A percentile compares a stretch with the other conserved stretches of the same genome.
These are phyloP conservation scores for Manihot esculenta DNA, from an alignment of 441 rosid genomes.

Conservation along the genomic window DNA sequence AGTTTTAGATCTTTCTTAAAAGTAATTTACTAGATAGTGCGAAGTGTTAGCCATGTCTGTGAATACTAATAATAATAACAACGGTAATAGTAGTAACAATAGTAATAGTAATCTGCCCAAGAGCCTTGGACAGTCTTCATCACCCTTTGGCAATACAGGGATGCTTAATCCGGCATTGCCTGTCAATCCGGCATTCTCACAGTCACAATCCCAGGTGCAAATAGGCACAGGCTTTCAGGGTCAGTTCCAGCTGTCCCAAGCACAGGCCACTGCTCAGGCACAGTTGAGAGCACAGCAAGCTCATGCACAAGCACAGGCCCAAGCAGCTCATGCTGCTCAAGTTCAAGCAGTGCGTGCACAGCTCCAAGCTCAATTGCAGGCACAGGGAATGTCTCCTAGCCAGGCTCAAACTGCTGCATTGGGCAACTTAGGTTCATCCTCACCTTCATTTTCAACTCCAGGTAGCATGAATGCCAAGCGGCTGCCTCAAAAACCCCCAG, in stretches of 20 bases:
- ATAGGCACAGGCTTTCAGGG: conserved; percentile 60
- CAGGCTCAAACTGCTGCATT: conserved; percentile 62
- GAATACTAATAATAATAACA: conserved; percentile 56
- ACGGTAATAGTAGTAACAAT: conserved; percentile 27
- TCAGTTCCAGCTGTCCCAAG: conserved; percentile 78
- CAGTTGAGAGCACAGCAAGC: conserved; percentile 48
- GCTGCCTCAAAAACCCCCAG: conserved; percentile 65
- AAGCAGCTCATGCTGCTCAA: conserved; percentile 42
- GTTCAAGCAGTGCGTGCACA: conserved; percentile 70
- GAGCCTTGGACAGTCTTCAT: conserved; percentile 58
- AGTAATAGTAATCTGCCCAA: conserved; percentile 51
- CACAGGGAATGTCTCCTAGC: conserved; percentile 64
- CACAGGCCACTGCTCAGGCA: conserved; percentile 69
- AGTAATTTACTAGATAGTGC: conserved; percentile 11
- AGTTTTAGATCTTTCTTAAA: background rate
- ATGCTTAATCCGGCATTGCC: conserved; percentile 54
- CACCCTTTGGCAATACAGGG: conserved; percentile 76
- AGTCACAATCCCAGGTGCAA: conserved; percentile 55
- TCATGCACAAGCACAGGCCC: conserved; percentile 40
- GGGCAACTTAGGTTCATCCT: conserved; percentile 59
- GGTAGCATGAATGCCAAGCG: conserved; percentile 62
- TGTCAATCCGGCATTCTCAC: conserved; percentile 53
- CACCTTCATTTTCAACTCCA: conserved; percentile 66
- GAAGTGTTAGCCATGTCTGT: conserved; percentile 40
- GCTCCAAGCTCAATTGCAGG: conserved; percentile 75